Evolutionary conservation across 495 filamentous ascomycete genomes (phyloP).

Genomic region (Daldinia decipiens): DNA sequence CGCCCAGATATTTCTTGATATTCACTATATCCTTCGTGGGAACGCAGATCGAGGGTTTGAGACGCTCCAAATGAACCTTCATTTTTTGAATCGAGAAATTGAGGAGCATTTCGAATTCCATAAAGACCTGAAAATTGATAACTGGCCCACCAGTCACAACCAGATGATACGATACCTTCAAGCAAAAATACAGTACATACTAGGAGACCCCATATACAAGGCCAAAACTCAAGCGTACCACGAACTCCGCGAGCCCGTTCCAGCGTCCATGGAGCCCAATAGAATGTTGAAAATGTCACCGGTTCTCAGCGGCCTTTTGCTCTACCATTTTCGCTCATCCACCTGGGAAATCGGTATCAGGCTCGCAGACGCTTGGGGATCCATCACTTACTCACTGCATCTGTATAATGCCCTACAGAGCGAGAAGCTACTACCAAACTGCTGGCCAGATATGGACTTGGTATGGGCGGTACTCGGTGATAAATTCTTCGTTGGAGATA

Average conservation of each 20-base stretch:
- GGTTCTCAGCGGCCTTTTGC: constrained; percentile 48
- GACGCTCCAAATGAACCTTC: constrained; percentile 31
- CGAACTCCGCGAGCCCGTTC: not conserved
- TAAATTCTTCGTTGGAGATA: constrained; percentile 48
- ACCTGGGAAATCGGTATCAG: constrained; percentile 44
- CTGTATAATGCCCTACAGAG: constrained; percentile 52
- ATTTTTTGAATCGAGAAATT: constrained; percentile 41
- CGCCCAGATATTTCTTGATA: constrained; percentile 55
- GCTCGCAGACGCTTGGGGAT: constrained; percentile 51
- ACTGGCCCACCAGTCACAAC: constrained; percentile 50
- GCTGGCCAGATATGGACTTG: constrained; percentile 55
- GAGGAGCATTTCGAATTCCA: constrained; percentile 51
- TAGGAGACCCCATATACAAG: constrained; percentile 29
- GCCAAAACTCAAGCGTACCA: constrained; percentile 6
- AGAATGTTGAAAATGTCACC: constrained; percentile 48
- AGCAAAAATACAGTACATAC: constrained; percentile 34
- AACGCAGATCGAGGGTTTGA: constrained; percentile 24
- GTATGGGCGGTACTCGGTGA: constrained; percentile 35
- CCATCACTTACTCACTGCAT: constrained; percentile 49
- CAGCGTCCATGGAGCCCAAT: constrained; percentile 31
- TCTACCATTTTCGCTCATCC: constrained; percentile 44
- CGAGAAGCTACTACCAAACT: constrained; percentile 39
- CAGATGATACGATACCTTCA: constrained; percentile 29
- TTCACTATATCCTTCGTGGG: constrained; percentile 47
- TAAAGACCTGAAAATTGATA: constrained; percentile 44